Percentiles rank a stretch among this genome's conserved stretches.
These are phyloP conservation scores for Rhizophagus prolifer DNA, from an alignment of 192 early-diverging fungal species.

Conservation along the genomic window DNA sequence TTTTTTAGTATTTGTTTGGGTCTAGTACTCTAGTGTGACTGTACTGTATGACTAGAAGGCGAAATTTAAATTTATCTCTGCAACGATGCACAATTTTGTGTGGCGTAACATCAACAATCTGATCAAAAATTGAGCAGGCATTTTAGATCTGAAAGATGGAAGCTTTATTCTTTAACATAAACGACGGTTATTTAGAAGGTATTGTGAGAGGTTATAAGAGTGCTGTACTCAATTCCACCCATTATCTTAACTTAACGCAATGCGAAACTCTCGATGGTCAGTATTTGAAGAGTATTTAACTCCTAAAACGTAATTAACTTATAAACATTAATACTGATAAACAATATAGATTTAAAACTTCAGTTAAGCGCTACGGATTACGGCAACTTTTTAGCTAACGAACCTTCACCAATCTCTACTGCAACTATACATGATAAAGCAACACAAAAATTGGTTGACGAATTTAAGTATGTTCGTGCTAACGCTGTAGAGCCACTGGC, in stretches of 20 bases:
- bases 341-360: slow-evolving; percentile 81
- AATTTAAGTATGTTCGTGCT: slow-evolving; percentile 90
- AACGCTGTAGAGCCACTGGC: slow-evolving; percentile 82
- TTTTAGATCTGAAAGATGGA: slow-evolving; percentile 34
- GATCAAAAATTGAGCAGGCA: no score
- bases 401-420: slow-evolving; percentile 92
- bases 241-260: slow-evolving; percentile 95
- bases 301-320: neutral
- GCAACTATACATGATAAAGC: slow-evolving; percentile 88
- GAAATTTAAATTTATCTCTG: no score
- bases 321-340: neutral
- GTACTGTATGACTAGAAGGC: no score
- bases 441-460: slow-evolving; percentile 83
- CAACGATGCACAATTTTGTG: no score
- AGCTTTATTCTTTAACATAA: slow-evolving; percentile 75
- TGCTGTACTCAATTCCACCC: slow-evolving; percentile 74
- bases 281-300: neutral
- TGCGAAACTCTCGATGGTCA: slow-evolving; percentile 96
- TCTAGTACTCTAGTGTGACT: no score
- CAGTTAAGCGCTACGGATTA: slow-evolving; percentile 97
- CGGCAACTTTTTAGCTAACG: slow-evolving; percentile 90
- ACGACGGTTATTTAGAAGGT: slow-evolving; percentile 91
- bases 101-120: no score
- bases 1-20: no score
- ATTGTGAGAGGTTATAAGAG: slow-evolving; percentile 93